These are phyloP conservation scores for Cnidoscolus chayamansa DNA, from an alignment of 441 rosid genomes.

Conservation along the genomic window DNA sequence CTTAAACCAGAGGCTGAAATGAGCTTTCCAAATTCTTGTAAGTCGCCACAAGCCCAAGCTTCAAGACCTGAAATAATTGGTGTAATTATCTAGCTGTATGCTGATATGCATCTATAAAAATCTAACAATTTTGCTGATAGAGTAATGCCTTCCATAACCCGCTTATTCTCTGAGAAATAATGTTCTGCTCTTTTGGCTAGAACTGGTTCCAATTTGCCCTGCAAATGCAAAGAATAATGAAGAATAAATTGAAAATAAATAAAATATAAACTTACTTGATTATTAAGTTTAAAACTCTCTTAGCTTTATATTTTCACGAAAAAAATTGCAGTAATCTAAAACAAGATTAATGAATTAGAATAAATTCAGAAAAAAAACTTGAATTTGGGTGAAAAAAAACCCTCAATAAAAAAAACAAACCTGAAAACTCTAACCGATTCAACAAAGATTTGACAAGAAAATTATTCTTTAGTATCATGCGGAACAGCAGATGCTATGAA, in stretches of 20 bases:
- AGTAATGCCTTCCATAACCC: conserved; percentile 66
- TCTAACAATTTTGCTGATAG: background rate
- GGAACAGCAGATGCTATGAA: background rate
- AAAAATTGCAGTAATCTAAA: background rate
- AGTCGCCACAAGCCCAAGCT: conserved; percentile 74
- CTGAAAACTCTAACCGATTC: background rate
- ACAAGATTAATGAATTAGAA: background rate
- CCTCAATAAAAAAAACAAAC: background rate
- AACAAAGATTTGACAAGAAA: background rate
- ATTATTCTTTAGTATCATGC: background rate
- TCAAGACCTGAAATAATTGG: conserved; percentile 56
- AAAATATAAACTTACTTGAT: background rate
- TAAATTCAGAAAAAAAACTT: background rate
- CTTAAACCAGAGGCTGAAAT: conserved; percentile 89
- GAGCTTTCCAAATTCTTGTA: conserved; percentile 69
- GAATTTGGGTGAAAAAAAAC: background rate
- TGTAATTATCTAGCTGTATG: conserved; percentile 9
- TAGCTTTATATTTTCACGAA: background rate
- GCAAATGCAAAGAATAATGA: conserved; percentile 23
- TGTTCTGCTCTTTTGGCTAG: conserved; percentile 92
- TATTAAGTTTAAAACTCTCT: conserved; percentile 1
- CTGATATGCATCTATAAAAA: background rate
- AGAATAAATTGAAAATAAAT: background rate
- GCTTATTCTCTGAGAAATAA: conserved; percentile 77
- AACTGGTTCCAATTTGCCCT: conserved; percentile 53